Conservation (phyloP, 306 rosid genomes). For the Glycyrrhiza uralensis region DNA sequence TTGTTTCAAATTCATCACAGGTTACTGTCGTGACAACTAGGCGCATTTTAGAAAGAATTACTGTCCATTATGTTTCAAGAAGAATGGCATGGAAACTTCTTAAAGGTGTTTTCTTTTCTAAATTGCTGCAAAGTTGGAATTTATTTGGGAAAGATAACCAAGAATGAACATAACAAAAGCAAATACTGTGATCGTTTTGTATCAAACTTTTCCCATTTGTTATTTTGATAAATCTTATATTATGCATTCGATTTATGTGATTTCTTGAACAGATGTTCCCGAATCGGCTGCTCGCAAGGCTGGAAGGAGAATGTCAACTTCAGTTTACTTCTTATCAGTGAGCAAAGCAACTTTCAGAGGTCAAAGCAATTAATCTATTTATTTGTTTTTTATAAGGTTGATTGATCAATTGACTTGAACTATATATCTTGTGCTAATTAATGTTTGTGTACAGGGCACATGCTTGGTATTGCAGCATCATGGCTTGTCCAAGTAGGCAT, state of each 20-base stretch:
- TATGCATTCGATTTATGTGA: not conserved
- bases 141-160: not conserved
- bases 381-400: not conserved
- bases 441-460: conserved; percentile 45
- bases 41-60: conserved; percentile 71
- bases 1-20: conserved; percentile 41
- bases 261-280: conserved; percentile 56
- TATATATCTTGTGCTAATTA: not conserved
- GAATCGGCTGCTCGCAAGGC: conserved; percentile 76
- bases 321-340: conserved; percentile 53
- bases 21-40: conserved; percentile 70
- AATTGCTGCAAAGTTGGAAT: not conserved
- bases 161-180: not conserved
- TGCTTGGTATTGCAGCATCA: conserved; percentile 76
- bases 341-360: conserved; percentile 81
- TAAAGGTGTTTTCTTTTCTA: conserved; percentile 50
- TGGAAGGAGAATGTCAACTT: conserved; percentile 55
- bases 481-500: conserved; percentile 81
- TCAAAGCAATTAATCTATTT: not conserved
- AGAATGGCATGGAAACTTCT: conserved; percentile 83
- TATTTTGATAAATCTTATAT: not conserved
- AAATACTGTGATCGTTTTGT: not conserved
- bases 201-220: not conserved
- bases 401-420: conserved; percentile 17
- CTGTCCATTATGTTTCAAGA: conserved; percentile 57